Percentiles rank a stretch among this genome's conserved stretches.
Evolutionary conservation across 192 early-diverging fungal genomes (phyloP).

Genomic region (Backusella mclennaniae): DNA sequence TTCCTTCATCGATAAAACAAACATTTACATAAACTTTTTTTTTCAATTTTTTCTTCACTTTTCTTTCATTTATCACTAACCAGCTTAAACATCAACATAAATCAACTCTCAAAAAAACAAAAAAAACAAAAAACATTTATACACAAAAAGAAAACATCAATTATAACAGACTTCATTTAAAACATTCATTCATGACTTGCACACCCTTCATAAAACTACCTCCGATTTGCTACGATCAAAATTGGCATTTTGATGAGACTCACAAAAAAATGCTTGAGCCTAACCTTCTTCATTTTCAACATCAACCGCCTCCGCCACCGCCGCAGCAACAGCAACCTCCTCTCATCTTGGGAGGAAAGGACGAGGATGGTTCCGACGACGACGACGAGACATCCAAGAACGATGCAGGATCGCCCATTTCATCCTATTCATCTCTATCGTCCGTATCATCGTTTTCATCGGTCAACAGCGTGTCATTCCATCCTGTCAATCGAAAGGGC

Average conservation of each 20-base stretch:
- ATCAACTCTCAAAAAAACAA: neutral
- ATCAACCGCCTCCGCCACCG: neutral
- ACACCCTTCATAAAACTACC: neutral
- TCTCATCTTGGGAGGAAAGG: neutral
- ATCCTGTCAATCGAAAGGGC: conserved; percentile 13
- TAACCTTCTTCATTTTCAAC: neutral
- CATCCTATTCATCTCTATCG: neutral
- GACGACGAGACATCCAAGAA: neutral
- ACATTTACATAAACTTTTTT: too few relatives aligned
- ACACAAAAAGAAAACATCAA: neutral
- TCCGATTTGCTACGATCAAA: neutral
- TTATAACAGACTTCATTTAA: neutral
- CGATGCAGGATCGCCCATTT: neutral
- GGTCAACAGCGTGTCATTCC: neutral
- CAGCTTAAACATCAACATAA: neutral
- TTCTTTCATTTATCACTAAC: neutral
- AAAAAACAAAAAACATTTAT: neutral
- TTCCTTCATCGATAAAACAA: neutral
- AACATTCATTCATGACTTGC: neutral
- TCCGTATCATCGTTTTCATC: conserved; percentile 10
- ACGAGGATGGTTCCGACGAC: neutral
- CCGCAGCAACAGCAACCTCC: neutral
- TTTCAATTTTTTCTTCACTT: neutral
- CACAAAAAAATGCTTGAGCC: conserved; percentile 2
- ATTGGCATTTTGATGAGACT: neutral